Evolutionary conservation across 257 asterid genomes (phyloP).

Genomic region (Linaria vulgaris): DNA sequence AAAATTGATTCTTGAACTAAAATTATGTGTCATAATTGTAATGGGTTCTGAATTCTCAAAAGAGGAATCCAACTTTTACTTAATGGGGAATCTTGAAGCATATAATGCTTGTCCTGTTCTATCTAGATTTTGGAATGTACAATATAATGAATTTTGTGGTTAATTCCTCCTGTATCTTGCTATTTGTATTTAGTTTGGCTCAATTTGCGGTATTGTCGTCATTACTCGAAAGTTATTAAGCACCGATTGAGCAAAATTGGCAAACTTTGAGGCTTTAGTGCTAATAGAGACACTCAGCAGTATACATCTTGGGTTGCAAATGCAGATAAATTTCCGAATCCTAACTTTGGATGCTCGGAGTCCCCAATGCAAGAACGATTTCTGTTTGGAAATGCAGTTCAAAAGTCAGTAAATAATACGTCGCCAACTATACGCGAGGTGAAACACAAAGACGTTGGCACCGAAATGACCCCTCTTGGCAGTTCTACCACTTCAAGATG

Average conservation of each 20-base stretch:
- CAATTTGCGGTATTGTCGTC: no score
- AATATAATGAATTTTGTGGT: no score
- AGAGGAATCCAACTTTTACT: slow-evolving; percentile 10
- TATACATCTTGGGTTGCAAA: slow-evolving; percentile 16
- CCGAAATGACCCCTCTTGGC: slow-evolving; percentile 96
- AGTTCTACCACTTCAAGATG: slow-evolving; percentile 94
- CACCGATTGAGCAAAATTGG: no score
- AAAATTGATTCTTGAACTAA: not conserved
- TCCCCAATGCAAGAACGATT: slow-evolving; percentile 66
- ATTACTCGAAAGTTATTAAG: no score
- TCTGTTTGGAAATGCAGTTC: slow-evolving; percentile 45
- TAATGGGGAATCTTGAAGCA: slow-evolving; percentile 7
- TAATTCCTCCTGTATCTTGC: not conserved
- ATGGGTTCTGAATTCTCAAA: slow-evolving; percentile 11
- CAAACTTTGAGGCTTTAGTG: not conserved
- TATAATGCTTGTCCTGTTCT: not conserved
- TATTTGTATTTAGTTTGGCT: no score
- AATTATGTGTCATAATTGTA: not conserved
- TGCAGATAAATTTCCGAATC: slow-evolving; percentile 84
- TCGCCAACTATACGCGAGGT: slow-evolving; percentile 37
- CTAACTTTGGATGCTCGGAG: slow-evolving; percentile 53
- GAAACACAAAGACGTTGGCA: slow-evolving; percentile 79
- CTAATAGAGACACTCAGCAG: slow-evolving; percentile 3
- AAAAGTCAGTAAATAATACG: slow-evolving; percentile 33
- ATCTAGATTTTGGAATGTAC: not conserved